Base-by-base conservation (phyloP, 2,329 filamentous ascomycete species). In the Chrysoporthe puriensis region DNA sequence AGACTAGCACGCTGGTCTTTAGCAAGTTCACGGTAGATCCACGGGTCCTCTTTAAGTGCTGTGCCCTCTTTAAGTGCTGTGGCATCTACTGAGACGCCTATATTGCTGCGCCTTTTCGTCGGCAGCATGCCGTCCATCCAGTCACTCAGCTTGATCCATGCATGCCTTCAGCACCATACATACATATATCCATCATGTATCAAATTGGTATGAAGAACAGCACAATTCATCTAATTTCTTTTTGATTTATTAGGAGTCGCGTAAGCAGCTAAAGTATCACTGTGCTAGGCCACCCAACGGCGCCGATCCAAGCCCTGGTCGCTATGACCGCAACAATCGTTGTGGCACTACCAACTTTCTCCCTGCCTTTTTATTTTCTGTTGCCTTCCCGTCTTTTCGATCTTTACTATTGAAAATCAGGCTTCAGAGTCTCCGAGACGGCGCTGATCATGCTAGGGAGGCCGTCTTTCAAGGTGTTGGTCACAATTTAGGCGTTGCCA, bases 401-500 rank as follows among this genome's bases (percentile, higher is more conserved):
- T 2, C 48, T 54, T 57, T 4, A 26, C 18, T 58, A 14, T 34
- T 60, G 36, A 44, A 52, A 42, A 46, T 34, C 42, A 21, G 54
- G 58, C 62, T 64, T 67, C 52, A 21, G 58, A 58, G 43, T 40
- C 16, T 42, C 48, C 43, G 56, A 50, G 54, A 63, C 43, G 48
- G 54, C 48, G 32, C 4, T 46, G 40, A 61, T 34, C 48, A 44
- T 13, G 44, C 48, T 14, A 21, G 36, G 42, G 60, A 60, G 11
- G 40, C 58, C 21, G 32, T 54, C 42, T 46, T 52, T 50, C 44
- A 50, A 18, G 44, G 62, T 59, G 13, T 52, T 44, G 52, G 43
- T 40, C 59, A 43, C 42, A 62, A 34, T 64, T 79, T 83, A 86
- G 75, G 86, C 83, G 79, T 80, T 78, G 77, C 79, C 86, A 77